These are phyloP conservation scores for Coniochaeta ligniaria DNA, from an alignment of 2,329 filamentous ascomycete genomes.

Conservation along the genomic window DNA sequence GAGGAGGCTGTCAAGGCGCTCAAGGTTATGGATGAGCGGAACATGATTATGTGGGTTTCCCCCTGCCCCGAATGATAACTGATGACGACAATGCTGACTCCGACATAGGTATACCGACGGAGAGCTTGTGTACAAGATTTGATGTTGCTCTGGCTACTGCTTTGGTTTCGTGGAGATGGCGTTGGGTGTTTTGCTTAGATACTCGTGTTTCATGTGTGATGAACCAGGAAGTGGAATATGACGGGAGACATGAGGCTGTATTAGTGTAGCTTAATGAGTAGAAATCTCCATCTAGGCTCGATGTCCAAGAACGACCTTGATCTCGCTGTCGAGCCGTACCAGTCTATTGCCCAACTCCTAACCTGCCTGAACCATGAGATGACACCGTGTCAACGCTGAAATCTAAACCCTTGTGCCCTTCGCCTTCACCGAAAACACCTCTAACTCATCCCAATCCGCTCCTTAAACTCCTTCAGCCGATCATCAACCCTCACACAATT, in stretches of 20 bases:
- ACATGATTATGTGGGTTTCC: conserved; percentile 81
- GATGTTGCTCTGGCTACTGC: conserved; percentile 10
- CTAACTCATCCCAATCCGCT: conserved; percentile 19
- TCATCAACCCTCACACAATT: conserved; percentile 49
- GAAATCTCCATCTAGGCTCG: neutral
- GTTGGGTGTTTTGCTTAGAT: neutral
- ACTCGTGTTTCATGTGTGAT: neutral
- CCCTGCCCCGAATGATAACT: neutral
- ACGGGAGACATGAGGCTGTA: neutral
- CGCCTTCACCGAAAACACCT: neutral
- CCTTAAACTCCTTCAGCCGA: conserved; percentile 44
- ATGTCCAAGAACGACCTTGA: neutral
- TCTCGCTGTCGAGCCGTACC: neutral
- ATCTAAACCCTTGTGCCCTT: neutral
- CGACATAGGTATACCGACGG: conserved; percentile 48
- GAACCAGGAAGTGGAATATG: neutral
- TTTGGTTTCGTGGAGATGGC: conserved; percentile 4
- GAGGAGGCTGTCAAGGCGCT: conserved; percentile 72
- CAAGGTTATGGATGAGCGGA: conserved; percentile 70
- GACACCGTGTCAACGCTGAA: neutral
- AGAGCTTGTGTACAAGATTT: conserved; percentile 65
- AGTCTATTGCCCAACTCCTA: neutral
- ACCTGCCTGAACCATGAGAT: neutral
- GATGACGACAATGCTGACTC: conserved; percentile 3
- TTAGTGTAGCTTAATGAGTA: neutral